Conservation (phyloP, 164 flowering plant species). For the Amborella trichopoda region DNA sequence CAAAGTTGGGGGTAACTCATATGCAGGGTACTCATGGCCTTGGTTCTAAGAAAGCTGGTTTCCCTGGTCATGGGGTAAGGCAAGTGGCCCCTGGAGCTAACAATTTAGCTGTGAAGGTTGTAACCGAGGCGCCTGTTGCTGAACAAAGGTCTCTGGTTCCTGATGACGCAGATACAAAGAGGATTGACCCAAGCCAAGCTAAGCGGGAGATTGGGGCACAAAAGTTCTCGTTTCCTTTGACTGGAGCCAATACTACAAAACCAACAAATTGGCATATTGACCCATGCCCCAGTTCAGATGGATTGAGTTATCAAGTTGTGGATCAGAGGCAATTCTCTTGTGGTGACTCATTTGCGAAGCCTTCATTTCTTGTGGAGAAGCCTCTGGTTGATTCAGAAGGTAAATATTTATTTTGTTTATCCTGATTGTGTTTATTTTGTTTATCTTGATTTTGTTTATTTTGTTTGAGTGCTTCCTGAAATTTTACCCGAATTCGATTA, state of each 20-base stretch:
- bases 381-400: slow-evolving; percentile 40
- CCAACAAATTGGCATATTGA: slow-evolving; percentile 31
- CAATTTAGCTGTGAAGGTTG: slow-evolving; percentile 29
- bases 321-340: too few relatives aligned
- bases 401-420: slow-evolving; percentile 20
- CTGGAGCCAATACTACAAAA: not conserved
- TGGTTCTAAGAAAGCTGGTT: slow-evolving; percentile 27
- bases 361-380: slow-evolving; percentile 31
- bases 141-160: slow-evolving; percentile 14
- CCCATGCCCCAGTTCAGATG: slow-evolving; percentile 15
- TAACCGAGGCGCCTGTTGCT: slow-evolving; percentile 56
- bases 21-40: slow-evolving; percentile 19
- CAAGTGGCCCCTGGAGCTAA: slow-evolving; percentile 12
- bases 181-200: slow-evolving; percentile 40
- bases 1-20: slow-evolving; percentile 28
- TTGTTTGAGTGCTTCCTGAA: not conserved
- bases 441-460: not conserved
- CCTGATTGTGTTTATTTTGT: not conserved
- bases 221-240: slow-evolving; percentile 19
- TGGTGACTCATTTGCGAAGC: slow-evolving; percentile 42
- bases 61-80: slow-evolving; percentile 30
- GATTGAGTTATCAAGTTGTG: too few relatives aligned
- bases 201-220: slow-evolving; percentile 31
- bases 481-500: not conserved
- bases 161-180: slow-evolving; percentile 69